A percentile compares a stretch with the other conserved stretches of the same genome.
Conservation (phyloP, 768 basidiomycete species). For the Suillus cothurnatus region DNA sequence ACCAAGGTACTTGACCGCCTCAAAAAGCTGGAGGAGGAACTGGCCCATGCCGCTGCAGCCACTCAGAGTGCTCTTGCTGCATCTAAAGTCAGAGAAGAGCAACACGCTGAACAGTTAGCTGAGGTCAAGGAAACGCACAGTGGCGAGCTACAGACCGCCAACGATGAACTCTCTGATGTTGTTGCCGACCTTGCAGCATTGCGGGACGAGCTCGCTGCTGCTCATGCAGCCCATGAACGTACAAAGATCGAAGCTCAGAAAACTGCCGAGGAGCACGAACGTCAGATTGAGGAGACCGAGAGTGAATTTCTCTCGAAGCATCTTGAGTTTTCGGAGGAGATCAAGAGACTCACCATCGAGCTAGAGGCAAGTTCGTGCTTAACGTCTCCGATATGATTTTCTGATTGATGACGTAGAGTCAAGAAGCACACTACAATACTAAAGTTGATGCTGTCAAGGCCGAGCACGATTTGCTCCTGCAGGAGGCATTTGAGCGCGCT, state of each 20-base stretch:
- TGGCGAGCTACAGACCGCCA: slow-evolving; percentile 45
- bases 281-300: slow-evolving; percentile 55
- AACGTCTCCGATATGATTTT: not conserved
- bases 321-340: slow-evolving; percentile 54
- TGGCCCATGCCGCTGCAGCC: slow-evolving; percentile 49
- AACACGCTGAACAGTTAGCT: slow-evolving; percentile 41
- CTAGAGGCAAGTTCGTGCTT: slow-evolving; percentile 55
- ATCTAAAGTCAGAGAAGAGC: slow-evolving; percentile 49
- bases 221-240: slow-evolving; percentile 50
- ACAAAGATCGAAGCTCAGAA: slow-evolving; percentile 46
- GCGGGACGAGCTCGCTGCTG: slow-evolving; percentile 47
- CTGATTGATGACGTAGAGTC: slow-evolving; percentile 44
- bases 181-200: slow-evolving; percentile 48
- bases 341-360: slow-evolving; percentile 57
- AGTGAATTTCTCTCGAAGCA: slow-evolving; percentile 50
- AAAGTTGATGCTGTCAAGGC: slow-evolving; percentile 67
- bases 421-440: slow-evolving; percentile 67
- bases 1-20: slow-evolving; percentile 47
- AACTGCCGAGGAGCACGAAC: slow-evolving; percentile 48
- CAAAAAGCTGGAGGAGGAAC: slow-evolving; percentile 54
- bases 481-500: slow-evolving; percentile 75
- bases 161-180: slow-evolving; percentile 46
- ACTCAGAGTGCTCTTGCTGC: slow-evolving; percentile 51
- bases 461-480: slow-evolving; percentile 61
- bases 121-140: slow-evolving; percentile 46